Evolutionary conservation across 2,329 filamentous ascomycete species (phyloP).

Genomic region (Epichloe sibirici): DNA sequence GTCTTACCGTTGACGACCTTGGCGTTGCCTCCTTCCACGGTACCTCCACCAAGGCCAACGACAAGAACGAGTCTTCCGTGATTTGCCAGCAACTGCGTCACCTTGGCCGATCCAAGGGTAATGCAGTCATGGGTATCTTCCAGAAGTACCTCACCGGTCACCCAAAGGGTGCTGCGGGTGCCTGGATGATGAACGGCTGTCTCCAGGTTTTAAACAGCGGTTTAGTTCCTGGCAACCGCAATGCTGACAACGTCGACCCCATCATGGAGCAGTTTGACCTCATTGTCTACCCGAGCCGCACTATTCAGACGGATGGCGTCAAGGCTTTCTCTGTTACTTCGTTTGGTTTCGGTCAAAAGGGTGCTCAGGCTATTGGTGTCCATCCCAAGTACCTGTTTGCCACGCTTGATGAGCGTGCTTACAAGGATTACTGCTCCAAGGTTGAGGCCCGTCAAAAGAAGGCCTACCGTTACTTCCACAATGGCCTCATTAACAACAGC

Average conservation of each 20-base stretch:
- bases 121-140: conserved; percentile 92
- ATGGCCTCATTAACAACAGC: conserved; percentile 93
- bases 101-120: conserved; percentile 90
- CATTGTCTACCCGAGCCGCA: conserved; percentile 91
- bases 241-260: conserved; percentile 93
- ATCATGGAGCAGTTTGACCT: conserved; percentile 97
- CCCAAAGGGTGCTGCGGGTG: conserved; percentile 96
- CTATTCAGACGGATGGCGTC: conserved; percentile 93
- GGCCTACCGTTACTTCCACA: conserved; percentile 97
- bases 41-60: conserved; percentile 95
- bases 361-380: conserved; percentile 90
- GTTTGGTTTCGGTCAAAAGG: conserved; percentile 98
- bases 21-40: conserved; percentile 96
- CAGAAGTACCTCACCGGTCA: conserved; percentile 99
- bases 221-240: conserved; percentile 91
- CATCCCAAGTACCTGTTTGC: conserved; percentile 95
- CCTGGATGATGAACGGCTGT: conserved; percentile 99
- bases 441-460: conserved; percentile 94
- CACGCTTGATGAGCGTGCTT: conserved; percentile 78
- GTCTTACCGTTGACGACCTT: conserved; percentile 91
- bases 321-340: conserved; percentile 99
- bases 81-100: conserved; percentile 94
- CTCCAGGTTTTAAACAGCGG: conserved; percentile 90
- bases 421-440: conserved; percentile 71
- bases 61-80: conserved; percentile 98